Base-by-base conservation (phyloP, 2,329 filamentous ascomycete genomes). In the Myriosclerotinia scirpicola region DNA sequence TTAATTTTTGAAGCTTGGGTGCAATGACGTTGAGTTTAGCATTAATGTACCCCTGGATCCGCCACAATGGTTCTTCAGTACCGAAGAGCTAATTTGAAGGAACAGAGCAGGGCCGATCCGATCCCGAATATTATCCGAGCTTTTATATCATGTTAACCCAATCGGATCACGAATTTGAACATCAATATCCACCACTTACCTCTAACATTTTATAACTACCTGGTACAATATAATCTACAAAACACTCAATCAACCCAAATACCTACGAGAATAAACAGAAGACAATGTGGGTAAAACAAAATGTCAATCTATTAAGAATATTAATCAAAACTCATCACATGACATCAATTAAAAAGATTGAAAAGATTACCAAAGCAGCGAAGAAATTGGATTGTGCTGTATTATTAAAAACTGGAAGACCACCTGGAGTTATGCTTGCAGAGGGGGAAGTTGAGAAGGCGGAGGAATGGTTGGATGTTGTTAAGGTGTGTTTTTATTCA, bases 251-350 rank as follows among this genome's bases (percentile, higher is more conserved):
- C n/a, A n/a, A n/a, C n/a, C n/a, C n/a, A n/a, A n/a, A n/a, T n/a
- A n/a, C n/a, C n/a, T n/a, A n/a, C n/a, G n/a, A n/a, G n/a, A n/a
- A n/a, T n/a, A n/a, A n/a, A n/a, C n/a, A n/a, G n/a, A n/a, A n/a
- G n/a, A 48, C 2, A 11, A 60, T 60, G 58, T 60, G 34, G 58
- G 14, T 36, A 7, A 44, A 30, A 1, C 44, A 38, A 38, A 60
- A 52, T 9, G 6, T 52, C 22, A 14, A 38, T 4, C 26, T 60
- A 1, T n/a, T 48, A 30, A 72, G 73, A 74, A 85, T 89, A 40
- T 80, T 93, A 55, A 91, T 93, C 68, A 85, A 89, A 63, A 93
- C 90, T 0, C 90, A 93, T 72, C 90, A 93, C 76, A 92, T 93
- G 74, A 93, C 90, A 5, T 92, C 89, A 0, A 87, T 90, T 70